Base-by-base conservation (phyloP, 257 asterid genomes). In the Euphrasia confusa region DNA sequence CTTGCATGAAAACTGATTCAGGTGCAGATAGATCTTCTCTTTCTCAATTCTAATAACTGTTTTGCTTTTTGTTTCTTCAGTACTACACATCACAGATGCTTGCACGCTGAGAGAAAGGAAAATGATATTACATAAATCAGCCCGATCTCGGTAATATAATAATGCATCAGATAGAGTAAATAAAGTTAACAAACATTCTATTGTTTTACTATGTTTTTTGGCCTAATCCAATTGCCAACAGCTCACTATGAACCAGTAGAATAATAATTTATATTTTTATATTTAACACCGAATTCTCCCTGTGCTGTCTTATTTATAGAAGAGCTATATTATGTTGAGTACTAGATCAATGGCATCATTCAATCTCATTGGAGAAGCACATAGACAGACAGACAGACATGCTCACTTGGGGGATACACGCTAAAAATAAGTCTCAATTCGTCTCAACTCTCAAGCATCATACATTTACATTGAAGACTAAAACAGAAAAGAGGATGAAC, bases 51-150 rank as follows among this genome's bases (percentile, higher is more conserved):
- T 89, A 77, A 92, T 77, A 39, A 86, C 73, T 55, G 97, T 89
- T 79, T 92, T 92, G 64, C 84, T 81, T 69, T 92, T 92, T 54
- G 75, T 84, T 65, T 44, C 50, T 71, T 86, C 96, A 6, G 99
- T 79, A 69, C 91, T 92, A 66, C 95, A 81, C 12, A 88, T 87
- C 66, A 92, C 99, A 62, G 99, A 89, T 71, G 99, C 97, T 86
- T 92, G 99, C 80, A 92, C 95, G 48, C 96, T 89, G 72, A 72
- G 66, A 76, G 40, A 69, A 73, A 66, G 62, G 61, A 44, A 32
- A 65, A 66, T 27, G 54, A 44, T 40, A 39, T 45, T 50, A 48
- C 24, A 54, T 56, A 24, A 50, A 69, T 37, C 69, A 61, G 35
- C 60, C 21, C 45, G 39, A 74, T 56, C 61, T 62, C 28, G 18